These are phyloP conservation scores for Phtheirospermum japonicum DNA, from an alignment of 257 asterid species.

Conservation along the genomic window DNA sequence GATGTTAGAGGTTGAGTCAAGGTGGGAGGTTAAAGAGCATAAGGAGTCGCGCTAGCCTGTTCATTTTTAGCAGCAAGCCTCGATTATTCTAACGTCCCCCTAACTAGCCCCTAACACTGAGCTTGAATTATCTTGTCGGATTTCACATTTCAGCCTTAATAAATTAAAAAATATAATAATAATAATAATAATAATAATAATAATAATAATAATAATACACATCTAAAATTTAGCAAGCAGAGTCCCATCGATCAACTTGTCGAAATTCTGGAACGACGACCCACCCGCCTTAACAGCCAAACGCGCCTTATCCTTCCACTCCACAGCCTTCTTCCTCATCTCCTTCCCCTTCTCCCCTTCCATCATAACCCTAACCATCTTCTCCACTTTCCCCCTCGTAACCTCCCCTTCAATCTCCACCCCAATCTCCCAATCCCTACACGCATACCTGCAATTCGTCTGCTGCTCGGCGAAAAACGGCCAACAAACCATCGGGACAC, in stretches of 20 bases:
- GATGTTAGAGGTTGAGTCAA: too few species aligned
- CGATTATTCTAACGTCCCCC: too few species aligned
- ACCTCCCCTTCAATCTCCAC: constrained; percentile 56
- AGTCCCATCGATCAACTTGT: constrained; percentile 39
- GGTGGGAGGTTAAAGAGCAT: too few species aligned
- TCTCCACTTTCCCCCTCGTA: constrained; percentile 46
- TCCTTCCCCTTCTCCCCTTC: constrained; percentile 54
- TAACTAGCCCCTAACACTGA: too few species aligned
- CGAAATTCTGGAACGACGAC: constrained; percentile 40
- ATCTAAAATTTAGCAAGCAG: constrained; percentile 21
- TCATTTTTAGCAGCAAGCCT: too few species aligned
- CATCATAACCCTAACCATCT: constrained; percentile 52
- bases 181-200: too few species aligned
- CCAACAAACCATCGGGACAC: constrained; percentile 69
- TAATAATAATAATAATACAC: too few species aligned
- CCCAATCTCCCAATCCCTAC: constrained; percentile 50
- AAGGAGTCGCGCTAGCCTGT: too few species aligned
- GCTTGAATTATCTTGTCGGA: too few species aligned
- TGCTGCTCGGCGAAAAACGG: constrained; percentile 76
- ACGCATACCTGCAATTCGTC: constrained; percentile 51
- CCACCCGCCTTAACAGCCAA: constrained; percentile 40
- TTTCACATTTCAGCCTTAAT: too few species aligned
- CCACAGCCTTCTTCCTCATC: constrained; percentile 50
- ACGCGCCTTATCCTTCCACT: constrained; percentile 48
- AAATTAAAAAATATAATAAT: too few species aligned